These are phyloP conservation scores for Pichia thaimueangensis DNA, from an alignment of 805 yeast genomes.

Conservation along the genomic window DNA sequence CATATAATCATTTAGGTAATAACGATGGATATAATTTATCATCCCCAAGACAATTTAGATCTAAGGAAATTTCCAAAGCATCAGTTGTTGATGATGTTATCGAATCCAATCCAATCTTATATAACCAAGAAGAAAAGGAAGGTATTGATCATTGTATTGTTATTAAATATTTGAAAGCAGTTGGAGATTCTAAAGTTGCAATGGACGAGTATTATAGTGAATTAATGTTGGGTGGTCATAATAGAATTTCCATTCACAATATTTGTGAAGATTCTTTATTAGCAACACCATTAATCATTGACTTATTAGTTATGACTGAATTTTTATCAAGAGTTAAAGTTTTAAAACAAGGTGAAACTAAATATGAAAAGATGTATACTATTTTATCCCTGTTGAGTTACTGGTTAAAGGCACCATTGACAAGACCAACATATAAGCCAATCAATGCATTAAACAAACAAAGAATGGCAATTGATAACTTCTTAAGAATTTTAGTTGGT, in stretches of 20 bases:
- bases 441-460: constrained; percentile 94
- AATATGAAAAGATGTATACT: constrained; percentile 68
- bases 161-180: constrained; percentile 89
- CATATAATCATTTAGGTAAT: constrained; percentile 94
- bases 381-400: constrained; percentile 82
- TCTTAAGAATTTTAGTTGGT: constrained; percentile 83
- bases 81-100: constrained; percentile 93
- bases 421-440: constrained; percentile 84
- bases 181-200: constrained; percentile 94
- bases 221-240: constrained; percentile 96
- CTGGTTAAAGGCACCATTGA: constrained; percentile 95
- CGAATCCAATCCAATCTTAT: constrained; percentile 76
- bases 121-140: constrained; percentile 72
- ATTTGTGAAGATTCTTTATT: constrained; percentile 94
- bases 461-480: constrained; percentile 86
- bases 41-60: constrained; percentile 88
- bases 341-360: constrained; percentile 44
- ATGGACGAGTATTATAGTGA: constrained; percentile 98
- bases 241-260: constrained; percentile 87
- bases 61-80: constrained; percentile 90
- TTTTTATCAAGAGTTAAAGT: constrained; percentile 82
- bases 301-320: constrained; percentile 83
- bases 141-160: constrained; percentile 91
- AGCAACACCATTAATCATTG: constrained; percentile 93
- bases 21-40: constrained; percentile 91